Evolutionary conservation across 345 rosid genomes (phyloP).

Genomic region (Boechera retrofracta): DNA sequence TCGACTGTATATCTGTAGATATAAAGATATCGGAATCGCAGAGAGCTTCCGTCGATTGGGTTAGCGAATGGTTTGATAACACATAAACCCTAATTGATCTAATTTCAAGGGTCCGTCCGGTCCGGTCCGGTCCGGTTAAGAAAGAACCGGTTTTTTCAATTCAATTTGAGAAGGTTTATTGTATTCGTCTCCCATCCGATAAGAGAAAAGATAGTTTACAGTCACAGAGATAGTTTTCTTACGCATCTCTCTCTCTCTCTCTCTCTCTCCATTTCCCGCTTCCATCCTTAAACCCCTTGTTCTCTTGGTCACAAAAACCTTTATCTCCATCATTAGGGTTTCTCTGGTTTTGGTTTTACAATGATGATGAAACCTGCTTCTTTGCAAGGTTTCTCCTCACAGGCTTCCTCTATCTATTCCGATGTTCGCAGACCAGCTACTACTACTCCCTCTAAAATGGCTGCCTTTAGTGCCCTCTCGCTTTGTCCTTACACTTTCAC

Average conservation of each 20-base stretch:
- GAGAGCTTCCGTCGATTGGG: too few species aligned
- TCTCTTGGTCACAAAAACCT: background rate
- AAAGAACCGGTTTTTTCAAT: background rate
- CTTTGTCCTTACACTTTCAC: constrained; percentile 53
- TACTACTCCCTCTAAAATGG: constrained; percentile 52
- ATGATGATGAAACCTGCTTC: constrained; percentile 43
- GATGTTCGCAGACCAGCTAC: constrained; percentile 42
- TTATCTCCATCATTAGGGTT: constrained; percentile 21
- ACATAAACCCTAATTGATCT: background rate
- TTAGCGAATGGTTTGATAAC: background rate
- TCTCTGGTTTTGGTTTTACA: constrained; percentile 1
- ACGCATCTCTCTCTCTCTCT: constrained; percentile 10
- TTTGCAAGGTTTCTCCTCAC: constrained; percentile 44
- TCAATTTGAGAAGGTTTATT: constrained; percentile 13
- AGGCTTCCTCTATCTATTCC: constrained; percentile 39
- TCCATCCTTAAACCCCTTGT: constrained; percentile 38
- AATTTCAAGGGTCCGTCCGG: background rate
- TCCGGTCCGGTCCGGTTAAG: constrained; percentile 21
- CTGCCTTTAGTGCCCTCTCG: constrained; percentile 62
- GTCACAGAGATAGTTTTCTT: constrained; percentile 44
- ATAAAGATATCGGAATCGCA: too few species aligned
- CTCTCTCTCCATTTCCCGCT: constrained; percentile 36
- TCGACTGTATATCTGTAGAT: too few species aligned
- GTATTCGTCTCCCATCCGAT: constrained; percentile 38
- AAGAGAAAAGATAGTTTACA: constrained; percentile 43